Conservation (phyloP, 2,329 filamentous ascomycete species). For the Neopestalotiopsis sp. region DNA sequence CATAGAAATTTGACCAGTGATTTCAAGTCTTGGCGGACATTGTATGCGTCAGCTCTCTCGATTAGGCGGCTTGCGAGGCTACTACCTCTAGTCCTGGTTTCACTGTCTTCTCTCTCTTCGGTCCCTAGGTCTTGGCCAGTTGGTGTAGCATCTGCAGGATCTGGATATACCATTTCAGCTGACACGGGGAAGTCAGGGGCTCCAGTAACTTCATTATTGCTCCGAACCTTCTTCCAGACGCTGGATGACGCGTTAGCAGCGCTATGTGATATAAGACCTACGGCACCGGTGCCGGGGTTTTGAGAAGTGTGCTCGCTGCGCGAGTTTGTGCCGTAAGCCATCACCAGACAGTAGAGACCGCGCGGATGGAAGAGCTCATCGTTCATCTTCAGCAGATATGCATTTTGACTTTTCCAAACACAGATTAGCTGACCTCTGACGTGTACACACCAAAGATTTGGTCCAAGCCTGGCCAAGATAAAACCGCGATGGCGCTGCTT, state of each 20-base stretch:
- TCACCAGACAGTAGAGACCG: constrained; percentile 29
- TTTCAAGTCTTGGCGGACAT: background rate
- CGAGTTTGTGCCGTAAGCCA: constrained; percentile 25
- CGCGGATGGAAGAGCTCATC: constrained; percentile 30
- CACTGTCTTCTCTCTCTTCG: constrained; percentile 6
- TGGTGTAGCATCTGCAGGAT: background rate
- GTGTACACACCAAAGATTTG: too few relatives aligned
- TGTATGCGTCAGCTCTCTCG: background rate
- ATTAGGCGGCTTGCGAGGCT: background rate
- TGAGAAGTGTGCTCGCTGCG: constrained; percentile 13
- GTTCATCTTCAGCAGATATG: constrained; percentile 29
- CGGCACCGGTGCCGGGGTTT: background rate
- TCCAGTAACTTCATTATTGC: background rate
- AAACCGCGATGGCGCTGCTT: constrained; percentile 25
- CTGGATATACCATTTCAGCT: constrained; percentile 10
- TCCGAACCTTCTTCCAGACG: background rate
- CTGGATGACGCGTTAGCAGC: background rate
- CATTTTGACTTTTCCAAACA: constrained; percentile 22
- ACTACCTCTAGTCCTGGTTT: background rate
- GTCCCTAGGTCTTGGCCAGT: constrained; percentile 10
- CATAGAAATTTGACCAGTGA: constrained; percentile 3
- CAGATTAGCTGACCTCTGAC: background rate
- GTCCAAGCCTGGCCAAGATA: background rate
- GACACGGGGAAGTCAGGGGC: constrained; percentile 1
- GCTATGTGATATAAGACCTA: constrained; percentile 17